phyloP scores from a whole-genome alignment of 768 basidiomycete species.

The Leccinum obscurum region DNA sequence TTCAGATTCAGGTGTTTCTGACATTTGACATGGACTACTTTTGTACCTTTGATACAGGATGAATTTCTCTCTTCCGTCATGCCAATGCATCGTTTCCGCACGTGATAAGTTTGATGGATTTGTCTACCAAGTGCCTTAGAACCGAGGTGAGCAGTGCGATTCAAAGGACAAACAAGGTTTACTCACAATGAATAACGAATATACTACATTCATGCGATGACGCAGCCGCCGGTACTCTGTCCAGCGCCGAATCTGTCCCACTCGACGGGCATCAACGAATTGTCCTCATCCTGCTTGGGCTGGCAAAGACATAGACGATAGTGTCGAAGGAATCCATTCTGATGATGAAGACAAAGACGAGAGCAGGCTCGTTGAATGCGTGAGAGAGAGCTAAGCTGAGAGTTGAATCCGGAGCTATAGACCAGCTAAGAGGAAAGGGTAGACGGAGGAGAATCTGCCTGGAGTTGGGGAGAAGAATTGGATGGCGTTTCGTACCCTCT shows the following conservation, averaged over 20 bases:
- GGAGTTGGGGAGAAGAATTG: slow-evolving; percentile 5
- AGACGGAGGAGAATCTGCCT: slow-evolving; percentile 3
- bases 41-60: too few relatives aligned
- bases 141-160: too few relatives aligned
- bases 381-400: background rate
- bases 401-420: background rate
- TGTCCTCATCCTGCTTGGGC: slow-evolving; percentile 8
- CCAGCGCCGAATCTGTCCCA: background rate
- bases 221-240: slow-evolving; percentile 8
- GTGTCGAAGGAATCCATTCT: slow-evolving; percentile 24
- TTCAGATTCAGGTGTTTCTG: too few relatives aligned
- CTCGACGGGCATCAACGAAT: slow-evolving; percentile 16
- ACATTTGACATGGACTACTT: too few relatives aligned
- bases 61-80: too few relatives aligned
- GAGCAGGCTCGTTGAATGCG: background rate
- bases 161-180: too few relatives aligned
- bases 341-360: background rate
- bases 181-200: too few relatives aligned
- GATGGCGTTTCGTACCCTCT: background rate
- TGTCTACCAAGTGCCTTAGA: too few relatives aligned
- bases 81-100: too few relatives aligned
- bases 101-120: too few relatives aligned
- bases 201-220: slow-evolving; percentile 19
- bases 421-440: too few relatives aligned
- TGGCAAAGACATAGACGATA: slow-evolving; percentile 17